Evolutionary conservation across 225 moss, liverwort and hornwort species (phyloP), one percentile per base, ranked within the genome.

Genomic region (Pleurozium schreberi): DNA sequence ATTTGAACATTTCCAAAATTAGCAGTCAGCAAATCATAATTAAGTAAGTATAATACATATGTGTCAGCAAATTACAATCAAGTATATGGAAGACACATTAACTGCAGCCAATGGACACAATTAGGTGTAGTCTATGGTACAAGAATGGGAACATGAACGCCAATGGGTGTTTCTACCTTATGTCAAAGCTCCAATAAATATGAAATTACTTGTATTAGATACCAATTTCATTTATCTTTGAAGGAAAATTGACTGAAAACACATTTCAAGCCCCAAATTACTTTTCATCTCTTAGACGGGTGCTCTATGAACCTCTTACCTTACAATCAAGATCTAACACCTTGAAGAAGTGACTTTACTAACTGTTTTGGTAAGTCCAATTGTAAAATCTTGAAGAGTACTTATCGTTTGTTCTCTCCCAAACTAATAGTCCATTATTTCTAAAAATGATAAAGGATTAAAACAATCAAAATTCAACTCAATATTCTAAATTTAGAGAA

Each of bases 251-350:
- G 21, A 21, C 2, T 22, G 22, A 43, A 43, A 45, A 45, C 16
- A 21, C n/a, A 43, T 43, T 43, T 71, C 1, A 71, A 43, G 16
- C 22, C 15, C 1, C 5, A 9, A 43, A 16, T 27, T 28, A 9
- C 0, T 43, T 28, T 71, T 28, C 28, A 71, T 5, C 43, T 43
- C 10, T 71, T 28, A 71, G 16, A 43, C 28, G 28, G 45, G 45
- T 1, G 2, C 5, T 42, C 0, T 18, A 43, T 30, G 10, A 0
- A 42, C 16, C 9, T 45, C 28, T 4, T 18, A 45, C 6, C 3
- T 19, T 1, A 47, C 31, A 49, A 47, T 31, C 30, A 28, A 25
- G 28, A 73, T 73, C 10, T 30, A 3, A 74, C 4, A 74, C 47
- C 4, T n/a, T n/a, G n/a, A 18, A 47, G 10, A 45, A 31, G 30